Base-by-base conservation (phyloP, 495 filamentous ascomycete genomes). In the Wilcoxina mikolae region DNA sequence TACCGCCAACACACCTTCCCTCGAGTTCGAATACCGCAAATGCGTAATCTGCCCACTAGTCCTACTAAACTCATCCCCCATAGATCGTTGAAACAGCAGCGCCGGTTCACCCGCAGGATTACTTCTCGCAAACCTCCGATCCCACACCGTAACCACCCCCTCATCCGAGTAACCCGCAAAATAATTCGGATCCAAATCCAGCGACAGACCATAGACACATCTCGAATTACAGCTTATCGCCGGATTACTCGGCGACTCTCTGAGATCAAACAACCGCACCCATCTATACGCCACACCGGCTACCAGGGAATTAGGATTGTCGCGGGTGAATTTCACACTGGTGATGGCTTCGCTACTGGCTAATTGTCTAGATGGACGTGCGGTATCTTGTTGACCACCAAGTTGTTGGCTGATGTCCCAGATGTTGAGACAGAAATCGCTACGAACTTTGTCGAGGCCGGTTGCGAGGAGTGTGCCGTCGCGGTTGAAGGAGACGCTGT, bases 171-270 rank as follows among this genome's bases (percentile, higher is more conserved):
- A 86, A 4, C 88, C 94, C 0, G 88, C 85, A 67, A 96, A 94
- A 62, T 94, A 95, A 61, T 95, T 95, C 61, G 86, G 80, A 67
- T 96, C 86, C 10, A 83, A 74, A 67, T 98, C 86, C 56, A 96
- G 88, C 25, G 87, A 81, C 46, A 96, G 68, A 57, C 94, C 94
- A 62, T 94, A 85, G 39, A 88, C 87, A 65, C 86, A 91, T 47
- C 82, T 78, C 15, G 88, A 94, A 12, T 78, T 77, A 60, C 84
- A 87, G 68, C 71, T 77, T 23, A 78, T 68, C 46, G 72, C 75
- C 41, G 68, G 77, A 64, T 73, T 83, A 51, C 76, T 71, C 23
- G 71, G 68, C 4, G 69, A 69, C 60, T 80, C 78, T 74, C 91
- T 70, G 20, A 96, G 69, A 68, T 96, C 91, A 68, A 93, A 94